Evolutionary conservation across 306 rosid species (phyloP).

Genomic region (Geum urbanum): DNA sequence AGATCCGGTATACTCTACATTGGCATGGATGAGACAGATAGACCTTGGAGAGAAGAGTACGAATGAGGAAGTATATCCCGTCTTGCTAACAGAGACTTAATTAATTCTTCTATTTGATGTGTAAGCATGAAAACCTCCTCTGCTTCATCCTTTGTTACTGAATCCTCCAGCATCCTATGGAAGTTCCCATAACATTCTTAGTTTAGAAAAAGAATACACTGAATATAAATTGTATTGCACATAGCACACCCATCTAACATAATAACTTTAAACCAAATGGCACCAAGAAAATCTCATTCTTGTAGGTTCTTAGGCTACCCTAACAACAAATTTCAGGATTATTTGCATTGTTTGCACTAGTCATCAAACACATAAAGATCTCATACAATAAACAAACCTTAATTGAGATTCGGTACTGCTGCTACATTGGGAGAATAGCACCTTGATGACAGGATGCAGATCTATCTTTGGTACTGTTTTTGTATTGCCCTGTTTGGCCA

Average conservation of each 20-base stretch:
- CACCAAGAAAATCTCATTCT: constrained; percentile 1
- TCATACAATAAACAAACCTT: constrained; percentile 46
- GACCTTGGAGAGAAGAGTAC: constrained; percentile 58
- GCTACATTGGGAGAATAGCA: constrained; percentile 58
- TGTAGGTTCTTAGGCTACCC: neutral
- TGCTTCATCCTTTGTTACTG: constrained; percentile 55
- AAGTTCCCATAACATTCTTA: constrained; percentile 16
- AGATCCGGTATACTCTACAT: constrained; percentile 20
- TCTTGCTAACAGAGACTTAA: constrained; percentile 40
- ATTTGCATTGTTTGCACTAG: neutral
- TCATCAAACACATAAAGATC: neutral
- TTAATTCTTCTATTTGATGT: constrained; percentile 56
- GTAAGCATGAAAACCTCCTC: constrained; percentile 73
- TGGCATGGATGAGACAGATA: constrained; percentile 56
- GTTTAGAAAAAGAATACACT: neutral
- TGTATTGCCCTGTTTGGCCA: constrained; percentile 26
- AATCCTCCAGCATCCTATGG: constrained; percentile 78
- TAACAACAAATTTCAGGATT: neutral
- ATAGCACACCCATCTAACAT: neutral
- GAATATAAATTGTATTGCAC: neutral
- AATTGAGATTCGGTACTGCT: constrained; percentile 45
- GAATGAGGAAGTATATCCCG: constrained; percentile 59
- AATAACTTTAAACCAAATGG: neutral
- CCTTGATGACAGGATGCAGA: constrained; percentile 61
- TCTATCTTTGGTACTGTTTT: constrained; percentile 40